Evolutionary conservation across 2,329 filamentous ascomycete genomes (phyloP), one percentile per base, ranked within the genome.

Genomic region (Fusarium setosum): DNA sequence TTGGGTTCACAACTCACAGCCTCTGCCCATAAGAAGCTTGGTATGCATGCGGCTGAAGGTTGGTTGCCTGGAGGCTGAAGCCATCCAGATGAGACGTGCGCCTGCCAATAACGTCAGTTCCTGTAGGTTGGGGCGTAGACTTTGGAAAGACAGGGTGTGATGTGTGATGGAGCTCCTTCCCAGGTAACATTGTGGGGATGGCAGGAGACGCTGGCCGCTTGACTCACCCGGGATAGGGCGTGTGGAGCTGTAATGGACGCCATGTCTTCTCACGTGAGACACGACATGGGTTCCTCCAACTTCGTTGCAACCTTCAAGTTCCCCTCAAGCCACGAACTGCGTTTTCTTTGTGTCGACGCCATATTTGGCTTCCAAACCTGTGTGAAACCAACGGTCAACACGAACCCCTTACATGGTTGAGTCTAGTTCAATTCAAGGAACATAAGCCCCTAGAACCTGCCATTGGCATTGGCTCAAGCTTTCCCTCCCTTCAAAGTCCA

Each of bases 221-320:
- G 68, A 71, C 66, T 71, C 68, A 71, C 58, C 63, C 54, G 63
- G 62, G 53, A 64, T 56, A 57, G 35, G 13, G n/a, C 6, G 18
- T 48, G 65, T 59, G 66, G 65, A 63, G 44, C 44, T 45, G 4
- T 18, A 29, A 13, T 7, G 23, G 17, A 12, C 13, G 44, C 18
- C 37, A 31, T 50, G 42, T 60, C 21, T 4, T 59, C 17, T 48
- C 24, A 50, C 57, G 45, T 61, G 63, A 66, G 52, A 13, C 48
- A 3, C n/a, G n/a, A 17, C 8, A 37, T 6, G 35, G 35, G 17
- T 7, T 37, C 35, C 18, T 37, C 35, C 35, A 37, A 37, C n/a
- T 18, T 37, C 18, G 34, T 47, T 41, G 34, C 20, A 59, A 40
- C 47, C 5, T 56, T 31, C 15, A 11, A 23, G 7, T 31, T 31